phyloP scores from a whole-genome alignment of 179 eudicot species.

The Nepenthes alata region DNA sequence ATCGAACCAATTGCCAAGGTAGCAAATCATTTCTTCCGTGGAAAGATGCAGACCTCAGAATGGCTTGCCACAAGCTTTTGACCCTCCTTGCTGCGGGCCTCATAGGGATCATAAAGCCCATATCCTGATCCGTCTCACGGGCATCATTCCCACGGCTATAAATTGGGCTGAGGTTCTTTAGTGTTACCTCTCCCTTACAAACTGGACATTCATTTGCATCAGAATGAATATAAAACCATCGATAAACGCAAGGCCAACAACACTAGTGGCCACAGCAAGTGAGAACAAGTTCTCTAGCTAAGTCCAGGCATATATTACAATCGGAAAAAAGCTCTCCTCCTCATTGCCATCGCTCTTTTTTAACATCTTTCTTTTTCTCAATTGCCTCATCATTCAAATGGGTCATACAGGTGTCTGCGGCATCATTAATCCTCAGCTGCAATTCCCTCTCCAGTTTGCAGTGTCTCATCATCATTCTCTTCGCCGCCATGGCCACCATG shows the following conservation, averaged over 20 bases:
- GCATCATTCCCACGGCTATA: slow-evolving; percentile 57
- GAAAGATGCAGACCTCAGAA: slow-evolving; percentile 56
- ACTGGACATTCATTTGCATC: slow-evolving; percentile 72
- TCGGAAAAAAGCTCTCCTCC: slow-evolving; percentile 48
- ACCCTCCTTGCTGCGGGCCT: slow-evolving; percentile 65
- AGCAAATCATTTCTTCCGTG: slow-evolving; percentile 84
- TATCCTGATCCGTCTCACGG: slow-evolving; percentile 33
- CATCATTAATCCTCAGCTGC: slow-evolving; percentile 28
- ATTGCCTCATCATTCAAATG: slow-evolving; percentile 20
- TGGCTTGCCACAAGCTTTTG: slow-evolving; percentile 80
- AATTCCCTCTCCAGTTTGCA: slow-evolving; percentile 65
- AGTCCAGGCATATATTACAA: slow-evolving; percentile 74
- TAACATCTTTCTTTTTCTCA: slow-evolving; percentile 39
- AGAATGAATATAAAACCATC: slow-evolving; percentile 65
- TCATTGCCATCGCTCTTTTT: slow-evolving; percentile 31
- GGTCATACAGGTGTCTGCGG: slow-evolving; percentile 31
- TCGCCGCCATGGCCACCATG: slow-evolving; percentile 9
- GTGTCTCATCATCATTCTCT: slow-evolving; percentile 21
- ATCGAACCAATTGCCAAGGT: slow-evolving; percentile 67
- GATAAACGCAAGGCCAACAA: slow-evolving; percentile 78
- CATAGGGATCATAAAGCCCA: slow-evolving; percentile 44
- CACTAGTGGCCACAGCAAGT: slow-evolving; percentile 77
- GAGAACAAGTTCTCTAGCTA: slow-evolving; percentile 61
- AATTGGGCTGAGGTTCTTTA: slow-evolving; percentile 65
- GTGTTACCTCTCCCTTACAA: slow-evolving; percentile 83